Conservation (phyloP, 2,329 filamentous ascomycete species). For the Zasmidium cellare region DNA sequence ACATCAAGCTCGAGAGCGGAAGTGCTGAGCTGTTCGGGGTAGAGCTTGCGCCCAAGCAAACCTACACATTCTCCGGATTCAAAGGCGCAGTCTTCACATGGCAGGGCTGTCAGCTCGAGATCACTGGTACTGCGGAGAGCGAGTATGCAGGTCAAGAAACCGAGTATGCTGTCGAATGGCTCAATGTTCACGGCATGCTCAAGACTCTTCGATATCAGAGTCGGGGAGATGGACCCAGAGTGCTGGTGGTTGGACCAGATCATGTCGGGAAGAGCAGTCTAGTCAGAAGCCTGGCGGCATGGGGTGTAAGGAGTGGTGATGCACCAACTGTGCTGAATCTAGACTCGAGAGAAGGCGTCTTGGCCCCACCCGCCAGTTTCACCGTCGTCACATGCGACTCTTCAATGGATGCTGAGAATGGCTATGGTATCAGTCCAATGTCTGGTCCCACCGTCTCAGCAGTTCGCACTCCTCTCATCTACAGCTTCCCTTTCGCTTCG, state of each 20-base stretch:
- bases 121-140: slow-evolving; percentile 67
- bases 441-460: slow-evolving; percentile 85
- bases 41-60: slow-evolving; percentile 78
- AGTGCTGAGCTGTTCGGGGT: slow-evolving; percentile 93
- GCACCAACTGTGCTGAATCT: slow-evolving; percentile 79
- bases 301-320: slow-evolving; percentile 77
- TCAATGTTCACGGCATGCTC: slow-evolving; percentile 87
- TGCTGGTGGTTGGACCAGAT: slow-evolving; percentile 77
- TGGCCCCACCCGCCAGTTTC: slow-evolving; percentile 67
- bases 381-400: slow-evolving; percentile 85
- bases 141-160: slow-evolving; percentile 77
- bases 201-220: slow-evolving; percentile 63
- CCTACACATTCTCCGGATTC: slow-evolving; percentile 76
- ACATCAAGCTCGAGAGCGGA: slow-evolving; percentile 68
- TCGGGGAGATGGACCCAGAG: slow-evolving; percentile 60
- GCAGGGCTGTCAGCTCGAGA: slow-evolving; percentile 83
- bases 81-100: slow-evolving; percentile 91
- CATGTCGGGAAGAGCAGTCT: slow-evolving; percentile 68
- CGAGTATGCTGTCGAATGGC: slow-evolving; percentile 69
- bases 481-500: slow-evolving; percentile 76
- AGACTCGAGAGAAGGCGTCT: slow-evolving; percentile 69
- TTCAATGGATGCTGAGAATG: slow-evolving; percentile 80
- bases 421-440: slow-evolving; percentile 85
- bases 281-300: slow-evolving; percentile 66
- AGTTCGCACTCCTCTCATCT: slow-evolving; percentile 88